Evolutionary conservation across 73 alveolate species (phyloP), one percentile per base, ranked within the genome.

Genomic region (Uronychia setigera): DNA sequence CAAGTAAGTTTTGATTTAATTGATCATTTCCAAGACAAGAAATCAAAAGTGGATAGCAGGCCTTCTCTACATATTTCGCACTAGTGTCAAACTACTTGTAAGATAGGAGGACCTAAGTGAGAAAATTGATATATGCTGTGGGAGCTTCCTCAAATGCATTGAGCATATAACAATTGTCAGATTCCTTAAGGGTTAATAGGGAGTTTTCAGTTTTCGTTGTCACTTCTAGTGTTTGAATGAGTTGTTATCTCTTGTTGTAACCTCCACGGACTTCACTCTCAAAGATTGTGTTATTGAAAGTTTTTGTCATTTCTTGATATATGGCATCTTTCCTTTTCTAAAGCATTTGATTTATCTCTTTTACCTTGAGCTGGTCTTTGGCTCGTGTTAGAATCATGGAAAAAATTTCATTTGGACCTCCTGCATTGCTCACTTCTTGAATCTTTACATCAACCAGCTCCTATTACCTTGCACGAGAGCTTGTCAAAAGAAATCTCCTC

Each of bases 241-340:
- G 19, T 19, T 46, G 67, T 46, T 46, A 19, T 19, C 67, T 5
- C 19, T 46, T 46, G n/a, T 46, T 46, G 67, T 46, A 46, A 19
- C 67, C 67, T 46, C 67, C 67, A 11, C 67, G 67, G 67, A 46
- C 67, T 46, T 46, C 67, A 46, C 67, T 46, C 67, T 46, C 67
- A 46, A 46, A 46, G 67, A 46, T 19, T 5, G n/a, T 46, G 67
- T 46, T 46, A 46, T 46, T 46, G 67, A 46, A 46, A 19, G 67
- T 11, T 19, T 46, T 46, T 46, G 67, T 46, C 67, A 46, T 46
- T 46, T 46, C 67, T 46, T 46, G 67, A 46, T 46, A 46, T 11
- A 46, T 46, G 19, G 67, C 67, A 19, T 46, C 67, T 19, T 46
- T 46, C 67, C 67, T 46, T 46, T 46, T 46, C 67, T 46, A 19